Conservation (phyloP, 352 stramenopile species). For the Phytophthora fragariae region DNA sequence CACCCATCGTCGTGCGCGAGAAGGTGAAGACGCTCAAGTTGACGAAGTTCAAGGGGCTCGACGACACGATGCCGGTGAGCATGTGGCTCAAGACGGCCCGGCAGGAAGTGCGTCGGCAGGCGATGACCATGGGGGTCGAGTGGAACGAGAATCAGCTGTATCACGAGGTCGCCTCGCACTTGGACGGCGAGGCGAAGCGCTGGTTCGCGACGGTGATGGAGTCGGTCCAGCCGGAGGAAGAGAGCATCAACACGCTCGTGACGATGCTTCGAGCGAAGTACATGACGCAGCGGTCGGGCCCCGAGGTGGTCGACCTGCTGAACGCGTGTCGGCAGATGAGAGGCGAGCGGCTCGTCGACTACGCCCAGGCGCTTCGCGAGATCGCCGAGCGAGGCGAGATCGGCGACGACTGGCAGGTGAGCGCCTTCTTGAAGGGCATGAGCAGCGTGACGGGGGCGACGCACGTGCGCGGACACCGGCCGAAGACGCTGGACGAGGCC, state of each 20-base stretch:
- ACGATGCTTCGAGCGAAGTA: conserved; percentile 2
- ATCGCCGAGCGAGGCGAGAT: too few species aligned
- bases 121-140: background rate
- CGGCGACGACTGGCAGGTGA: too few species aligned
- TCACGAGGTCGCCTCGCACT: background rate
- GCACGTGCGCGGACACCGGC: too few species aligned
- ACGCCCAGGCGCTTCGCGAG: too few species aligned
- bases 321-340: conserved; percentile 4
- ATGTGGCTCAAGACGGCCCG: background rate
- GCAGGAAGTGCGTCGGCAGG: background rate
- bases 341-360: background rate
- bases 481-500: too few species aligned
- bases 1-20: background rate
- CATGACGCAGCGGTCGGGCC: background rate
- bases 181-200: too few species aligned
- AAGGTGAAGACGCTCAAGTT: background rate
- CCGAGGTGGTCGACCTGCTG: conserved; percentile 5
- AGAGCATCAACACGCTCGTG: conserved; percentile 2
- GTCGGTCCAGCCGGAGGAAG: background rate
- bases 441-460: too few species aligned
- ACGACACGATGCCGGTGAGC: background rate
- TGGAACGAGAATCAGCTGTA: conserved; percentile 1
- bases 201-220: conserved; percentile 11
- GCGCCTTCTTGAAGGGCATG: too few species aligned
- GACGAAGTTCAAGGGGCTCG: conserved; percentile 9